Conservation (phyloP, 225 moss, liverwort and hornwort genomes). For the Bryoerythrophyllum caledonicum region DNA sequence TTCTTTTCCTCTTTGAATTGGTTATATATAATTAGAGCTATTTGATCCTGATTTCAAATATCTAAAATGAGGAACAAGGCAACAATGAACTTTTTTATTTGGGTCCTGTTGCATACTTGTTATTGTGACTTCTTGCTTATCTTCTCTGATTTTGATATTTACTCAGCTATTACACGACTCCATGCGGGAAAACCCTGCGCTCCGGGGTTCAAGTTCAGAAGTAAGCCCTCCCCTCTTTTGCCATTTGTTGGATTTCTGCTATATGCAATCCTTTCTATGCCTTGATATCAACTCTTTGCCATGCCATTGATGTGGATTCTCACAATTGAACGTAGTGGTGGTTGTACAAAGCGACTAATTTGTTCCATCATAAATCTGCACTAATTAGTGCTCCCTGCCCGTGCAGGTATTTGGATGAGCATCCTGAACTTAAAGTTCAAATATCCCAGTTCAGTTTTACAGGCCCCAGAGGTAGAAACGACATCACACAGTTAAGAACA, state of each 20-base stretch:
- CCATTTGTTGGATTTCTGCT: conserved; percentile 2
- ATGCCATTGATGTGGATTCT: not conserved
- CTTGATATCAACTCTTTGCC: not conserved
- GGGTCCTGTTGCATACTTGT: not conserved
- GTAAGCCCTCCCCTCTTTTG: conserved; percentile 33
- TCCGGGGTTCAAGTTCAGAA: conserved; percentile 70
- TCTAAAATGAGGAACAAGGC: too few relatives aligned
- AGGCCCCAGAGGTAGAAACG: conserved; percentile 46
- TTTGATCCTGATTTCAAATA: too few relatives aligned
- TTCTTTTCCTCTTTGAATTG: too few relatives aligned
- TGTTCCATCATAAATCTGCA: conserved; percentile 1
- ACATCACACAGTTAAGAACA: conserved; percentile 16
- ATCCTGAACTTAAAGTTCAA: conserved; percentile 33
- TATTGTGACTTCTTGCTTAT: conserved; percentile 16
- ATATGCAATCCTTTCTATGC: not conserved
- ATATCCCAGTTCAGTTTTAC: conserved; percentile 53
- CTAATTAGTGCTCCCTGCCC: not conserved
- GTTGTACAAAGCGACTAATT: conserved; percentile 7
- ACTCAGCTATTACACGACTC: conserved; percentile 73
- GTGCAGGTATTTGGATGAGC: conserved; percentile 54
- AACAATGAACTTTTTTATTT: not conserved
- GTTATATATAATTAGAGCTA: too few relatives aligned
- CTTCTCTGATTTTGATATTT: conserved; percentile 9
- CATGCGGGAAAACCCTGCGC: conserved; percentile 70
- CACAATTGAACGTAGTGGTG: not conserved